Percentiles rank a stretch among this genome's conserved stretches.
These are phyloP conservation scores for Dactylorhiza incarnata DNA, from an alignment of 106 monocot species.

Conservation along the genomic window DNA sequence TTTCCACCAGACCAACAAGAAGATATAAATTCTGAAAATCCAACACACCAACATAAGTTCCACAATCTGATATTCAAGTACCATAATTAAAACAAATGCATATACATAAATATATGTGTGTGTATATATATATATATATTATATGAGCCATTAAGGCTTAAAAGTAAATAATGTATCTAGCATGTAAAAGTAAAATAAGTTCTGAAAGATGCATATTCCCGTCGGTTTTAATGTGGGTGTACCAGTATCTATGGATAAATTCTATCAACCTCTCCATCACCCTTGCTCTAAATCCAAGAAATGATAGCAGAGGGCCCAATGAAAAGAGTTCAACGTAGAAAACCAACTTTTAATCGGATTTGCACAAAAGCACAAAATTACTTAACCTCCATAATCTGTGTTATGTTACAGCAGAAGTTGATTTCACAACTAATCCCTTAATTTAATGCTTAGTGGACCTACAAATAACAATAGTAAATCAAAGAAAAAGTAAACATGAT, in stretches of 20 bases:
- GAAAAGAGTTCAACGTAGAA: not conserved
- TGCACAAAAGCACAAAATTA: too few species aligned
- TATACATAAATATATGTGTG: not conserved
- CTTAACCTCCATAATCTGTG: too few species aligned
- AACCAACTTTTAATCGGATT: not conserved
- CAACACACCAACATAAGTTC: slow-evolving; percentile 6
- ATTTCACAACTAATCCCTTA: too few species aligned
- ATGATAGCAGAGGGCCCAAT: not conserved
- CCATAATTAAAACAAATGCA: not conserved
- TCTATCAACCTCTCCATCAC: not conserved
- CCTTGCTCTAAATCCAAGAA: not conserved
- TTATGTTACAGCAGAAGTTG: too few species aligned
- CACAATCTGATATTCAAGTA: not conserved
- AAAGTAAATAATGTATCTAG: not conserved
- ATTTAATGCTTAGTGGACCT: too few species aligned
- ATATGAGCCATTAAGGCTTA: not conserved
- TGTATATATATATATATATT: too few species aligned
- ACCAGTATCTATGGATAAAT: not conserved
- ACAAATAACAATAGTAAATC: too few species aligned
- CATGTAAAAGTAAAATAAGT: not conserved
- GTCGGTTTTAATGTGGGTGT: not conserved
- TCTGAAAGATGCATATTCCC: not conserved
- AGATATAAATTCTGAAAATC: slow-evolving; percentile 43
- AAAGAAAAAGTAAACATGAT: too few species aligned
- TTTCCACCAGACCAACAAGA: slow-evolving; percentile 39